Percentiles rank a stretch among this genome's conserved stretches.
Evolutionary conservation across 2,329 filamentous ascomycete genomes (phyloP).

Genomic region (Fusarium zealandicum): DNA sequence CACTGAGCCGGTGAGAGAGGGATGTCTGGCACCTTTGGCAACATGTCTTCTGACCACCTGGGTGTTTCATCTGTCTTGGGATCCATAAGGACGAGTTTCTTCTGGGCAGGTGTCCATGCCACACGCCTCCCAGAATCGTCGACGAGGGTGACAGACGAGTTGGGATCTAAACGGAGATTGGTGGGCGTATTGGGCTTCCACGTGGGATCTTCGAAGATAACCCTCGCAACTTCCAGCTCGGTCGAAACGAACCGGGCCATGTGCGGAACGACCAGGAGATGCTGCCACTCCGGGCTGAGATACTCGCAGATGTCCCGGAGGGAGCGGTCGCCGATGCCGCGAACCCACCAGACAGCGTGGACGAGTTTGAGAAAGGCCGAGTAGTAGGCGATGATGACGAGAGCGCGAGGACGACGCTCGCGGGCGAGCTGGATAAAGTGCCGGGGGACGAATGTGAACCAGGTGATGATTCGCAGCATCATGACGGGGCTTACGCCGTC

Average conservation of each 20-base stretch:
- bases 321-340: conserved; percentile 54
- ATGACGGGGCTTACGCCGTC: conserved; percentile 55
- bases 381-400: conserved; percentile 62
- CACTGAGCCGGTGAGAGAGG: background rate
- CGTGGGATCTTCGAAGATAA: conserved; percentile 54
- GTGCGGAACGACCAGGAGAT: conserved; percentile 52
- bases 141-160: conserved; percentile 25
- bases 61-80: conserved; percentile 4
- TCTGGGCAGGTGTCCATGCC: conserved; percentile 30
- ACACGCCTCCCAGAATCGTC: conserved; percentile 37
- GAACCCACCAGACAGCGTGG: conserved; percentile 58
- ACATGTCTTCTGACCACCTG: background rate
- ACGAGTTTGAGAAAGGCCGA: conserved; percentile 58
- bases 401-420: conserved; percentile 52
- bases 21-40: background rate
- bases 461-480: conserved; percentile 59
- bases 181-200: conserved; percentile 46
- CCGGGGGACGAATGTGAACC: conserved; percentile 58
- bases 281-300: conserved; percentile 51
- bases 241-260: conserved; percentile 47
- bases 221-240: conserved; percentile 47
- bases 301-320: conserved; percentile 53
- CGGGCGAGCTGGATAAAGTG: conserved; percentile 54
- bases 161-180: conserved; percentile 24
- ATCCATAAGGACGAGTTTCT: conserved; percentile 34